Conservation (phyloP, 2,329 filamentous ascomycete species). For the Monilinia vaccinii-corymbosi region DNA sequence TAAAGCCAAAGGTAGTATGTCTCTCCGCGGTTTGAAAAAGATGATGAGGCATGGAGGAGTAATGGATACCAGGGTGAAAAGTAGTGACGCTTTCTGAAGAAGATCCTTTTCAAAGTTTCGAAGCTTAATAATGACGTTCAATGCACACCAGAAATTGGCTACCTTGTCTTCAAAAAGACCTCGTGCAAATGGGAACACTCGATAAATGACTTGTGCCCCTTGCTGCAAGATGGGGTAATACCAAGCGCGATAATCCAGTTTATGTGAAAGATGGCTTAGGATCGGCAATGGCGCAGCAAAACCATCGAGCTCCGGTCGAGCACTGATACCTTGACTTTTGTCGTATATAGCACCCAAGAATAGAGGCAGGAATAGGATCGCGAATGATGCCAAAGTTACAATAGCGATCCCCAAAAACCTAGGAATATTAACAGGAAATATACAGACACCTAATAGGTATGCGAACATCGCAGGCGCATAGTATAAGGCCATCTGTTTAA, state of each 20-base stretch:
- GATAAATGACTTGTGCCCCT: conserved; percentile 72
- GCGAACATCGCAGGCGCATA: conserved; percentile 91
- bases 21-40: conserved; percentile 67
- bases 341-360: conserved; percentile 64
- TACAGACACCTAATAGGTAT: conserved; percentile 77
- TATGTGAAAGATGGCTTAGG: conserved; percentile 47
- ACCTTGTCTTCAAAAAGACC: conserved; percentile 98
- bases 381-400: conserved; percentile 65
- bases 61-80: conserved; percentile 67
- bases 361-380: conserved; percentile 65
- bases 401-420: conserved; percentile 69
- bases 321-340: conserved; percentile 51
- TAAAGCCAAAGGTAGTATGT: conserved; percentile 69
- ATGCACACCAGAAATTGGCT: conserved; percentile 93
- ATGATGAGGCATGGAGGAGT: conserved; percentile 70
- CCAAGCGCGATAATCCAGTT: conserved; percentile 54
- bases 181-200: conserved; percentile 93
- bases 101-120: conserved; percentile 60
- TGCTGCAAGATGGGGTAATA: conserved; percentile 73
- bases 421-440: conserved; percentile 63
- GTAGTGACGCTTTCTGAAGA: conserved; percentile 68
- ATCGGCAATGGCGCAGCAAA: conserved; percentile 54
- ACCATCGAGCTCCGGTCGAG: conserved; percentile 46
- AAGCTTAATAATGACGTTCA: conserved; percentile 85
- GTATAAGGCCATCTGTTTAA: conserved; percentile 99